phyloP scores from a whole-genome alignment of 768 basidiomycete species.

The Rhodotorula paludigena region DNA sequence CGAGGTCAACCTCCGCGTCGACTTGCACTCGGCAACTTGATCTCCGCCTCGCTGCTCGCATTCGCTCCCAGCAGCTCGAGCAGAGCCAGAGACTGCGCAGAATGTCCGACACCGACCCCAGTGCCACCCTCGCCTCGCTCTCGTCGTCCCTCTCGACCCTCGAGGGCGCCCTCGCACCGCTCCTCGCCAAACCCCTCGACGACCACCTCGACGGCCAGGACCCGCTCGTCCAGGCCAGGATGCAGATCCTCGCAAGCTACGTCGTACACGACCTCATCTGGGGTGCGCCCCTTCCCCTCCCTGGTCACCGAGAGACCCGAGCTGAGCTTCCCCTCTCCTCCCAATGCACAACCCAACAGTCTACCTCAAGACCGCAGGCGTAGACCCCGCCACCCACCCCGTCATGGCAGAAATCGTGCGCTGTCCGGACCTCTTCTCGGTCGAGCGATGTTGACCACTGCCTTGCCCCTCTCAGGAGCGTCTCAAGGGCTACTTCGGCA shows the following conservation, averaged over 20 bases:
- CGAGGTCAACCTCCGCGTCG: too few species aligned
- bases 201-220: conserved; percentile 59
- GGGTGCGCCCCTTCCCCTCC: conserved; percentile 56
- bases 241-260: conserved; percentile 74
- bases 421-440: conserved; percentile 27
- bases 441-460: not conserved
- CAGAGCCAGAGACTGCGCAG: not conserved
- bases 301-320: too few species aligned
- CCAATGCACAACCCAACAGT: conserved; percentile 51
- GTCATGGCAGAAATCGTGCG: conserved; percentile 62
- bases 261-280: conserved; percentile 79
- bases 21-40: too few species aligned
- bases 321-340: not conserved
- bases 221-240: conserved; percentile 71
- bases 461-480: conserved; percentile 53
- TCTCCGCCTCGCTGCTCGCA: too few species aligned
- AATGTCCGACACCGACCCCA: conserved; percentile 18
- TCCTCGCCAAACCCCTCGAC: conserved; percentile 64
- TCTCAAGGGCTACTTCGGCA: conserved; percentile 73
- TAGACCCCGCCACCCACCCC: conserved; percentile 73
- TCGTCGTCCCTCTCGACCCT: conserved; percentile 46
- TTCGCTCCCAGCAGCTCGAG: too few species aligned
- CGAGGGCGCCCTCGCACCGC: conserved; percentile 61
- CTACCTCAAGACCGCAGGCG: conserved; percentile 71
- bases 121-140: not conserved